Conservation (phyloP, 129 eudicot genomes). For the Deinandra increscens region DNA sequence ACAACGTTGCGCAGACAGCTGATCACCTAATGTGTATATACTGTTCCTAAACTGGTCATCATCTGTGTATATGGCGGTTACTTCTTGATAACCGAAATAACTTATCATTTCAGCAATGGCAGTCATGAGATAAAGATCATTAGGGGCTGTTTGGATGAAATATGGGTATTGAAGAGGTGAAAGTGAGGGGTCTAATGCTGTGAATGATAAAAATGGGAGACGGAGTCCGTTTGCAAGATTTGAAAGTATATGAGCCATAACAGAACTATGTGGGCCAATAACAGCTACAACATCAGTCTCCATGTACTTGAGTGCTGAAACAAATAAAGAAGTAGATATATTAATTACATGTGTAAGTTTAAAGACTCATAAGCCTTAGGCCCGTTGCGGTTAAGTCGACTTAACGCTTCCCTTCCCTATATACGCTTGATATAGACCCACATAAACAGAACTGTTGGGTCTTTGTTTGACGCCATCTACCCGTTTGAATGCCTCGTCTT, state of each 20-base stretch:
- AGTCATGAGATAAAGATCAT: slow-evolving; percentile 72
- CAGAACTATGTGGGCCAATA: slow-evolving; percentile 80
- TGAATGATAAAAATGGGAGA: slow-evolving; percentile 84
- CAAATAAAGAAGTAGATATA: slow-evolving; percentile 23
- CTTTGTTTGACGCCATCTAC: too few species aligned
- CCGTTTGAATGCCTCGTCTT: too few species aligned
- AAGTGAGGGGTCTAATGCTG: slow-evolving; percentile 83
- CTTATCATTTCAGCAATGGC: slow-evolving; percentile 76
- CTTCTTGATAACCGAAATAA: slow-evolving; percentile 60
- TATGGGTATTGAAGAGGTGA: slow-evolving; percentile 85
- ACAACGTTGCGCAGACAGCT: slow-evolving; percentile 52
- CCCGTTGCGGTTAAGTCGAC: too few species aligned
- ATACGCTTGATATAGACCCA: too few species aligned
- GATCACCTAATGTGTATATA: slow-evolving; percentile 52
- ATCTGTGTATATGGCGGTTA: slow-evolving; percentile 57
- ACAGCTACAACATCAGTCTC: slow-evolving; percentile 69
- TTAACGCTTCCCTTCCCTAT: too few species aligned
- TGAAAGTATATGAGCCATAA: slow-evolving; percentile 78
- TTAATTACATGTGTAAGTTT: not conserved
- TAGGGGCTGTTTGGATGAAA: slow-evolving; percentile 85
- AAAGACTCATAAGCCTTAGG: too few species aligned
- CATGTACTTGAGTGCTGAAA: slow-evolving; percentile 72
- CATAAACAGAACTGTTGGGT: too few species aligned
- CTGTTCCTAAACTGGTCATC: slow-evolving; percentile 72
- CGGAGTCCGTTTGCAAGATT: slow-evolving; percentile 84